Conservation (phyloP, 257 asterid genomes). For the Oldenlandia corymbosa region DNA sequence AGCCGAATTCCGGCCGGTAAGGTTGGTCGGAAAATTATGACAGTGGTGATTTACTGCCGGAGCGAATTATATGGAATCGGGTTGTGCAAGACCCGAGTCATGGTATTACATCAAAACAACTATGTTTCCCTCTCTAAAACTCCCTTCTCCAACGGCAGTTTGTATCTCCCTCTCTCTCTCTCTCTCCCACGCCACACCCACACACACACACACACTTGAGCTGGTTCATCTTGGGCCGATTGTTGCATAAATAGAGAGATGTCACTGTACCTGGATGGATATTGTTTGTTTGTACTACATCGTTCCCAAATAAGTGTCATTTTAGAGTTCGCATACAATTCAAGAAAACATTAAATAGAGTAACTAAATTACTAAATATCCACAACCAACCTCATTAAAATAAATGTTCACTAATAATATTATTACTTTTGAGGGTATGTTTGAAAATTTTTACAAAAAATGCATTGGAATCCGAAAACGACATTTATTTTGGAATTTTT, state of each 20-base stretch:
- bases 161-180: slow-evolving; percentile 7
- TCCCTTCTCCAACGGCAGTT: slow-evolving; percentile 5
- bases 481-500: too few species aligned
- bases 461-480: too few species aligned
- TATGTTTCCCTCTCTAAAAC: slow-evolving; percentile 3
- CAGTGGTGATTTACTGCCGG: background rate
- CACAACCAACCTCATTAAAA: too few species aligned
- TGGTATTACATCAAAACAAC: background rate
- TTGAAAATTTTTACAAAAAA: too few species aligned
- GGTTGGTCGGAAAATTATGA: background rate
- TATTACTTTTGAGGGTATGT: too few species aligned
- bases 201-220: slow-evolving; percentile 16
- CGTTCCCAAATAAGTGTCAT: too few species aligned
- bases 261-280: slow-evolving; percentile 8
- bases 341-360: too few species aligned
- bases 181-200: slow-evolving; percentile 4
- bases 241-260: slow-evolving; percentile 3
- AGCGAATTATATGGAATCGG: background rate
- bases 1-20: background rate
- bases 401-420: too few species aligned
- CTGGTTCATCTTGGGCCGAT: background rate
- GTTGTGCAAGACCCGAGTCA: background rate
- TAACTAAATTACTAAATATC: too few species aligned
- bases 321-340: too few species aligned
- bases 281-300: background rate